phyloP scores from a whole-genome alignment of 805 yeast species.

The Candida boleticola region DNA sequence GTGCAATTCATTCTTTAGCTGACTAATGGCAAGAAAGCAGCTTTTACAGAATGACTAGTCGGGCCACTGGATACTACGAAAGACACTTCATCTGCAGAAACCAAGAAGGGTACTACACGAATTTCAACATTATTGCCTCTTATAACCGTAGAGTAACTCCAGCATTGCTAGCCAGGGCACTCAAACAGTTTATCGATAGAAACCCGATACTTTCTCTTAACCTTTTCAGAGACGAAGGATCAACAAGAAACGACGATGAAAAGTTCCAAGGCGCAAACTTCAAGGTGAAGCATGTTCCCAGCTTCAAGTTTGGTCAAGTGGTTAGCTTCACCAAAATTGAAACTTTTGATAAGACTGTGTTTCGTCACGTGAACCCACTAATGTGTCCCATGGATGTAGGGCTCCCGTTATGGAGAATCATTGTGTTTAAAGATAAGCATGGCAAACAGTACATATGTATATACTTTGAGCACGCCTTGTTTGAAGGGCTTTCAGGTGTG shows the following conservation, averaged over 20 bases:
- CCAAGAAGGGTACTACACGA: conserved; percentile 17
- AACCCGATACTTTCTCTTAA: conserved; percentile 18
- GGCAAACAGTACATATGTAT: conserved; percentile 18
- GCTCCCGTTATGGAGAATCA: conserved; percentile 22
- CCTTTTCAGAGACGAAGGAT: conserved; percentile 12
- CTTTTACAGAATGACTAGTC: background rate
- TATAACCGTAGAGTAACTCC: conserved; percentile 14
- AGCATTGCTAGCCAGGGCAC: conserved; percentile 16
- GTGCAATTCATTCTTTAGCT: too few relatives aligned
- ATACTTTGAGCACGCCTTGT: conserved; percentile 25
- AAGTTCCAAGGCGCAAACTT: conserved; percentile 11
- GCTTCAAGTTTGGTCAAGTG: conserved; percentile 19
- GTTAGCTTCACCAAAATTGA: conserved; percentile 12
- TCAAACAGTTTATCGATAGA: conserved; percentile 12
- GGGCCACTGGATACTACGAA: conserved; percentile 22
- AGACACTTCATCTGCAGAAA: conserved; percentile 21
- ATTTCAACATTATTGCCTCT: conserved; percentile 21
- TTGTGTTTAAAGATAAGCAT: conserved; percentile 11
- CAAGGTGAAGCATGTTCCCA: conserved; percentile 15
- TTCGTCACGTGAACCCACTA: conserved; percentile 12
- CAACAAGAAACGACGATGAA: conserved; percentile 4
- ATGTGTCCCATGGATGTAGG: conserved; percentile 8
- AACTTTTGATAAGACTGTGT: conserved; percentile 11
- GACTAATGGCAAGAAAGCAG: too few relatives aligned
- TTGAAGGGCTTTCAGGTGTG: conserved; percentile 35